Percentiles rank a stretch among this genome's conserved stretches.
Evolutionary conservation across 2,329 filamentous ascomycete genomes (phyloP).

Genomic region (Paramyrothecium sp.): DNA sequence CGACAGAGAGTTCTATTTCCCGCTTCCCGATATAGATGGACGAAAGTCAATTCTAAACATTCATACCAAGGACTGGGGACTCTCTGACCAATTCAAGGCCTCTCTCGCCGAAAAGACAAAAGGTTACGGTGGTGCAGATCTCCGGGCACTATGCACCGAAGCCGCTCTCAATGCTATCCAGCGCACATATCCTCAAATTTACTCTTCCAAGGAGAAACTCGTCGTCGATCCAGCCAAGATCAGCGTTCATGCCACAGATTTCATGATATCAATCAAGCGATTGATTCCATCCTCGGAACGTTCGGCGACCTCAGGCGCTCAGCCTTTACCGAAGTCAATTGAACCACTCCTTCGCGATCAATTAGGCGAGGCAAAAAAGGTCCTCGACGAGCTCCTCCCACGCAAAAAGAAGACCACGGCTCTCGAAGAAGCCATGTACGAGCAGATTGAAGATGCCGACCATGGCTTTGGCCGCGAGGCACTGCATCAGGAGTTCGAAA

Average conservation of each 20-base stretch:
- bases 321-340: slow-evolving; percentile 74
- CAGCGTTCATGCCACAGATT: slow-evolving; percentile 86
- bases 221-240: slow-evolving; percentile 84
- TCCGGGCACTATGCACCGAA: slow-evolving; percentile 92
- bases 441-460: slow-evolving; percentile 79
- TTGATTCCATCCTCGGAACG: slow-evolving; percentile 94
- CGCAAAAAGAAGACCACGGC: slow-evolving; percentile 84
- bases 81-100: slow-evolving; percentile 76
- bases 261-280: slow-evolving; percentile 95
- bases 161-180: slow-evolving; percentile 95
- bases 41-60: slow-evolving; percentile 90
- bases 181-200: slow-evolving; percentile 93
- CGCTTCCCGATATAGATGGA: slow-evolving; percentile 77
- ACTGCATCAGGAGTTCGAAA: slow-evolving; percentile 75
- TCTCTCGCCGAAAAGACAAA: slow-evolving; percentile 86
- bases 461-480: slow-evolving; percentile 83
- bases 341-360: slow-evolving; percentile 78
- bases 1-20: slow-evolving; percentile 97
- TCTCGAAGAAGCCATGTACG: slow-evolving; percentile 89
- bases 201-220: slow-evolving; percentile 84
- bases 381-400: slow-evolving; percentile 76
- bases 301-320: slow-evolving; percentile 80
- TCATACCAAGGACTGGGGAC: slow-evolving; percentile 90
- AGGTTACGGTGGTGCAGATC: slow-evolving; percentile 93
- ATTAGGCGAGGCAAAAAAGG: slow-evolving; percentile 64